Conservation (phyloP, 768 basidiomycete genomes). For the Cystobasidiopsis lactophilus region DNA sequence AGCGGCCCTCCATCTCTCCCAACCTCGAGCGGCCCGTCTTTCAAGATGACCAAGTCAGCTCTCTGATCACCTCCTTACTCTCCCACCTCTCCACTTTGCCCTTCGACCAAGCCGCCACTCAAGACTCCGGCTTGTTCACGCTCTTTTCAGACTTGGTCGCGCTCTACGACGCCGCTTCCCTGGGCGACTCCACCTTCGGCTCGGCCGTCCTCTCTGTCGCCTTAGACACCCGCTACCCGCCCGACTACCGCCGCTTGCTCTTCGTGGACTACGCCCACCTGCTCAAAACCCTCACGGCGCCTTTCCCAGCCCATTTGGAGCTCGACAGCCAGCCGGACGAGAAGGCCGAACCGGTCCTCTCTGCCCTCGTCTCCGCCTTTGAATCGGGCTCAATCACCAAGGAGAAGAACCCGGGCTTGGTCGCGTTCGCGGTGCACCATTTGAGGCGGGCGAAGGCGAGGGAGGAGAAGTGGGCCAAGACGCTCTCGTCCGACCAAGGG, state of each 20-base stretch:
- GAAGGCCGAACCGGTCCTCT: conserved; percentile 37
- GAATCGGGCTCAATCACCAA: conserved; percentile 22
- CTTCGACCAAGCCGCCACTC: conserved; percentile 30
- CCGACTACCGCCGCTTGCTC: conserved; percentile 61
- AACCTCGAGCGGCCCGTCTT: too few relatives aligned
- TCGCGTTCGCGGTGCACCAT: background rate
- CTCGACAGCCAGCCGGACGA: conserved; percentile 58
- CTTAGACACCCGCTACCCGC: conserved; percentile 32
- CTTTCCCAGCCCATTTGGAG: conserved; percentile 23
- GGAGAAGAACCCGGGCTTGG: conserved; percentile 15
- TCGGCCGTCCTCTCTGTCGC: conserved; percentile 50
- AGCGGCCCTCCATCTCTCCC: too few relatives aligned
- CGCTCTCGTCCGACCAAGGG: background rate
- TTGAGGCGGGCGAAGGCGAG: background rate
- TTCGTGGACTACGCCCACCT: conserved; percentile 60
- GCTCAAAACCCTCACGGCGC: conserved; percentile 34
- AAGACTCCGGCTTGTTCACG: conserved; percentile 70
- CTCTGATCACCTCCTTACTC: too few relatives aligned
- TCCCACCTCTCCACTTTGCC: too few relatives aligned
- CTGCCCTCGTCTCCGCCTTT: conserved; percentile 41
- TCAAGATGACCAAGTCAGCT: too few relatives aligned
- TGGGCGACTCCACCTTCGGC: conserved; percentile 53
- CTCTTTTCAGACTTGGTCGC: conserved; percentile 77
- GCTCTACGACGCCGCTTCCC: conserved; percentile 78
- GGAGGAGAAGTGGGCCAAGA: background rate